Percentiles rank a stretch among this genome's conserved stretches.
Evolutionary conservation across 495 filamentous ascomycete genomes (phyloP).

Genomic region (Xylaria cubensis): DNA sequence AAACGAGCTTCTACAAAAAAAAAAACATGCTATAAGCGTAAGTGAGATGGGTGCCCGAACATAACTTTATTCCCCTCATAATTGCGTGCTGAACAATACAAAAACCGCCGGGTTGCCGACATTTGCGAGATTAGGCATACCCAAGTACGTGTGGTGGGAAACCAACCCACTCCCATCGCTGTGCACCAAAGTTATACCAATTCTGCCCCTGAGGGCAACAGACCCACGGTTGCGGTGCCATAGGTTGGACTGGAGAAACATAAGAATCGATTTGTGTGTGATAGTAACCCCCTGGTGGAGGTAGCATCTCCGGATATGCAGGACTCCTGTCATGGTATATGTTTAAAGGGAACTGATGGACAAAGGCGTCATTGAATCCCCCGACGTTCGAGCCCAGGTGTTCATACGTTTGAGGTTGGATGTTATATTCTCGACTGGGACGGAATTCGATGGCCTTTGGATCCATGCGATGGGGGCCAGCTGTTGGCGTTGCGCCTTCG

Average conservation of each 20-base stretch:
- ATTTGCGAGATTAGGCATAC: neutral
- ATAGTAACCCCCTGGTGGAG: neutral
- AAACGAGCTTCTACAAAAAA: neutral
- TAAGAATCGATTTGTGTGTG: neutral
- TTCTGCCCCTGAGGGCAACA: neutral
- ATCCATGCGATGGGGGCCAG: neutral
- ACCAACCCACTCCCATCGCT: constrained; percentile 2
- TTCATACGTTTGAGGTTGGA: neutral
- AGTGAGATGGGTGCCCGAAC: neutral
- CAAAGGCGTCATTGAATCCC: neutral
- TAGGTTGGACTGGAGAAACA: neutral
- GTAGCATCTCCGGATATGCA: neutral
- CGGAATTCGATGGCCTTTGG: neutral
- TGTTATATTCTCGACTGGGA: neutral
- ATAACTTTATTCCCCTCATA: neutral
- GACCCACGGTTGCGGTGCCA: neutral
- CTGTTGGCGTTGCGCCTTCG: neutral
- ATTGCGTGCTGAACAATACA: neutral
- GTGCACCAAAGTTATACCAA: neutral
- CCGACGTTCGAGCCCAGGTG: neutral
- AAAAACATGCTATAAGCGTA: neutral
- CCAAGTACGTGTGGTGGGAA: neutral
- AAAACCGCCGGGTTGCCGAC: neutral
- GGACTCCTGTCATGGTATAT: neutral
- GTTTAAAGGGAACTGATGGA: neutral